Base-by-base conservation (phyloP, 1,284 basidiomycete species). In the Ustilago hordei region DNA sequence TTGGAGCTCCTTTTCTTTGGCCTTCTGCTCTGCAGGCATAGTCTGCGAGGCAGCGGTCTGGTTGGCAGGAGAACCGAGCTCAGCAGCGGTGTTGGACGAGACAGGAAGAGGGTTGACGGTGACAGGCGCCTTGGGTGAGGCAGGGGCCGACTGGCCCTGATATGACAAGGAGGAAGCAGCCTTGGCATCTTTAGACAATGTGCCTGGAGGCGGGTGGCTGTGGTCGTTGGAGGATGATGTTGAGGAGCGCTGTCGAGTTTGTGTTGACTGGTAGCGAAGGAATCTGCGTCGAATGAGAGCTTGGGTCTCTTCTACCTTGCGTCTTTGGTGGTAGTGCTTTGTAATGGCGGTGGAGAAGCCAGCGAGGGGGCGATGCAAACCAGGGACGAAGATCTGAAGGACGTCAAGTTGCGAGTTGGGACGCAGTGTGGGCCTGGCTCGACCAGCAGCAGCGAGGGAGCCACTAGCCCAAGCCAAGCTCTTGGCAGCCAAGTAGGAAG, bases 41-140 rank as follows among this genome's bases (percentile, higher is more conserved):
- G 72, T 67, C 54, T 76, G 75, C 6, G 80, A 80, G 9, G 76
- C 75, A 15, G 67, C 28, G 7, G 65, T 67, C 70, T 82, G 80
- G 66, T 82, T 80, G 56, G 73, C 64, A 28, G 66, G 23, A 3
- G 76, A 71, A 13, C 80, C 80, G 3, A 80, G 67, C 62, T 80
- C 80, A 36, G 71, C 73, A 8, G 69, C 80, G 2, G 76, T 68
- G 54, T 72, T 60, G 57, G 41, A 31, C 3, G 78, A 75, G 32
- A 69, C 76, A 28, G 79, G 79, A 13, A 66, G 64, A 15, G 76
- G 61, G 58, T 57, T 48, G 50, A 81, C 19, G 41, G 68, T 52
- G 55, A 47, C n/a, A n/a, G 79, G 74, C 9, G 74, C 45, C 50
- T 68, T 64, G 41, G 73, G 71, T 47, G 73, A 58, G 12, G 73